A percentile compares a stretch with the other conserved stretches of the same genome.
Conservation (phyloP, 768 basidiomycete species). For the Rhodotorula taiwanensis region DNA sequence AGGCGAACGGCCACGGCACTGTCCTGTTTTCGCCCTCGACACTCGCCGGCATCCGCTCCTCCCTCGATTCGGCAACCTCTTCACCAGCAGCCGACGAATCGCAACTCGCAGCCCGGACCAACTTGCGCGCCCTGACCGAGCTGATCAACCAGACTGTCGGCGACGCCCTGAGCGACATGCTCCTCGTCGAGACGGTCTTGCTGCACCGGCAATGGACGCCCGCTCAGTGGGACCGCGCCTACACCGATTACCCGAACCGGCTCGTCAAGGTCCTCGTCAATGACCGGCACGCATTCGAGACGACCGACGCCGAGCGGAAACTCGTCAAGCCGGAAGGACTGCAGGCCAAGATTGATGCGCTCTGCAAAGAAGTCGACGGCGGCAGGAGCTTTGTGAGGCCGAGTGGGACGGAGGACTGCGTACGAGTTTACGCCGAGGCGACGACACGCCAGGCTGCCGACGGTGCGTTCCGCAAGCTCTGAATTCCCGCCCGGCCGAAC, state of each 20-base stretch:
- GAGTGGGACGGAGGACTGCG: slow-evolving; percentile 96
- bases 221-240: slow-evolving; percentile 86
- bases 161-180: slow-evolving; percentile 90
- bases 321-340: slow-evolving; percentile 71
- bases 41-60: slow-evolving; percentile 54
- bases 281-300: slow-evolving; percentile 75
- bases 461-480: slow-evolving; percentile 52
- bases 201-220: slow-evolving; percentile 73
- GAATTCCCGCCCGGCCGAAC: neutral
- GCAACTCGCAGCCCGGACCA: slow-evolving; percentile 17
- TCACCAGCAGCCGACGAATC: neutral
- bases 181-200: slow-evolving; percentile 87
- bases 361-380: slow-evolving; percentile 66
- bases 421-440: slow-evolving; percentile 95
- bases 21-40: slow-evolving; percentile 82
- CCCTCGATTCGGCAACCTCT: slow-evolving; percentile 60
- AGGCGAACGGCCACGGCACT: slow-evolving; percentile 98
- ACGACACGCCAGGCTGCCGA: slow-evolving; percentile 65
- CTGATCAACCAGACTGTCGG: slow-evolving; percentile 98
- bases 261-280: slow-evolving; percentile 85
- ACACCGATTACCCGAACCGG: slow-evolving; percentile 87
- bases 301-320: slow-evolving; percentile 86
- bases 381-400: slow-evolving; percentile 92
- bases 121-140: slow-evolving; percentile 64
- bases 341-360: slow-evolving; percentile 73